Conservation (phyloP, 2,329 filamentous ascomycete genomes). For the Shiraia bambusicola region DNA sequence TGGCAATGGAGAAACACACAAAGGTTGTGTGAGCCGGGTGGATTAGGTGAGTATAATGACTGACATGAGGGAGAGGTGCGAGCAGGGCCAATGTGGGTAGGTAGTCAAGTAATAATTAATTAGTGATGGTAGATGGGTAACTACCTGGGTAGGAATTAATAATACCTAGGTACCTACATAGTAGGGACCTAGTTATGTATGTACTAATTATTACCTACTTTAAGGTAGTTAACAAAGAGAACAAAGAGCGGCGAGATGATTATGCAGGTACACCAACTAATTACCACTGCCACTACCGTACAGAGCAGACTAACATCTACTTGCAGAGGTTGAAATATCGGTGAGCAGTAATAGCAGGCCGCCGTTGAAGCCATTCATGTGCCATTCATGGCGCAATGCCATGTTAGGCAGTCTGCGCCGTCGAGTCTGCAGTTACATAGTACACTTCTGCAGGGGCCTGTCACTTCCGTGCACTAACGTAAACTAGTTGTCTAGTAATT, state of each 20-base stretch:
- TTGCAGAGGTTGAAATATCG: constrained; percentile 32
- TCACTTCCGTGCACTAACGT: constrained; percentile 22
- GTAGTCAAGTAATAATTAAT: too few species aligned
- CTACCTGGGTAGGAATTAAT: too few species aligned
- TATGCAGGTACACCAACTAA: too few species aligned
- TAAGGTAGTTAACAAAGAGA: too few species aligned
- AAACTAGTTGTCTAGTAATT: too few species aligned
- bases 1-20: constrained; percentile 23
- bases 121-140: constrained; percentile 29
- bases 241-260: constrained; percentile 28
- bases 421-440: constrained; percentile 25
- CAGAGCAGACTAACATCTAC: constrained; percentile 5
- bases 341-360: constrained; percentile 32
- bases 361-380: constrained; percentile 22
- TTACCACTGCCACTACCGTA: too few species aligned
- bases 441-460: constrained; percentile 23
- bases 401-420: constrained; percentile 32
- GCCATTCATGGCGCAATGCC: constrained; percentile 20
- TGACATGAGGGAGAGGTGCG: constrained; percentile 22
- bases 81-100: constrained; percentile 31
- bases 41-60: too few species aligned
- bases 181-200: too few species aligned
- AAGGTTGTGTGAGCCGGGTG: constrained; percentile 19
- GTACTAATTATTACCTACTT: too few species aligned
- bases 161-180: too few species aligned